Percentiles rank a stretch among this genome's conserved stretches.
These are phyloP conservation scores for Paracoccidioides lutzii DNA, from an alignment of 2,329 filamentous ascomycete species.

Conservation along the genomic window DNA sequence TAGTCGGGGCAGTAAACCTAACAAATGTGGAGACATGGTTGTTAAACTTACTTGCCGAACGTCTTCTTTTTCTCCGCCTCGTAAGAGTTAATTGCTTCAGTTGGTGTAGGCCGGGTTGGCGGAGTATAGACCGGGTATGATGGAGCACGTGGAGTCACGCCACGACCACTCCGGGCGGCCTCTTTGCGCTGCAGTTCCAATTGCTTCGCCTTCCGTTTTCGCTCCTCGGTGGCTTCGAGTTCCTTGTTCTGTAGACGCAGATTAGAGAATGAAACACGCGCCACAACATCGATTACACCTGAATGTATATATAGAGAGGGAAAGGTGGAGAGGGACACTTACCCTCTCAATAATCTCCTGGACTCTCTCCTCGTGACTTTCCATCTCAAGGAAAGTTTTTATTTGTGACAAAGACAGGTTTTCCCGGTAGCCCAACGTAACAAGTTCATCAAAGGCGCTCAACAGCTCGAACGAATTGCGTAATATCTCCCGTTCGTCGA, in stretches of 20 bases:
- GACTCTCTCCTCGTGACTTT: slow-evolving; percentile 96
- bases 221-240: slow-evolving; percentile 91
- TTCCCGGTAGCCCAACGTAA: slow-evolving; percentile 89
- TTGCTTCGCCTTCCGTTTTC: slow-evolving; percentile 97
- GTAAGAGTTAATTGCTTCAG: slow-evolving; percentile 83
- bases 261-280: slow-evolving; percentile 14
- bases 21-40: neutral
- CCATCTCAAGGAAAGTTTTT: slow-evolving; percentile 98
- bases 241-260: slow-evolving; percentile 71
- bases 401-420: slow-evolving; percentile 95
- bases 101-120: slow-evolving; percentile 56
- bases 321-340: slow-evolving; percentile 20
- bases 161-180: slow-evolving; percentile 61
- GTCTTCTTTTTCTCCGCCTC: slow-evolving; percentile 96
- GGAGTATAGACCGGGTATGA: slow-evolving; percentile 83
- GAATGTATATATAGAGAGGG: neutral
- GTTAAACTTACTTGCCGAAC: slow-evolving; percentile 54
- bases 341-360: slow-evolving; percentile 93
- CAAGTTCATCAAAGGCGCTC: slow-evolving; percentile 92
- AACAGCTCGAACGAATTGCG: slow-evolving; percentile 93
- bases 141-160: slow-evolving; percentile 55
- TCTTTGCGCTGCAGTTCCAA: slow-evolving; percentile 98
- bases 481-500: slow-evolving; percentile 91
- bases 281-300: slow-evolving; percentile 13
- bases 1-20: neutral